These are phyloP conservation scores for Wickerhamiella cacticola DNA, from an alignment of 805 yeast genomes.

Conservation along the genomic window DNA sequence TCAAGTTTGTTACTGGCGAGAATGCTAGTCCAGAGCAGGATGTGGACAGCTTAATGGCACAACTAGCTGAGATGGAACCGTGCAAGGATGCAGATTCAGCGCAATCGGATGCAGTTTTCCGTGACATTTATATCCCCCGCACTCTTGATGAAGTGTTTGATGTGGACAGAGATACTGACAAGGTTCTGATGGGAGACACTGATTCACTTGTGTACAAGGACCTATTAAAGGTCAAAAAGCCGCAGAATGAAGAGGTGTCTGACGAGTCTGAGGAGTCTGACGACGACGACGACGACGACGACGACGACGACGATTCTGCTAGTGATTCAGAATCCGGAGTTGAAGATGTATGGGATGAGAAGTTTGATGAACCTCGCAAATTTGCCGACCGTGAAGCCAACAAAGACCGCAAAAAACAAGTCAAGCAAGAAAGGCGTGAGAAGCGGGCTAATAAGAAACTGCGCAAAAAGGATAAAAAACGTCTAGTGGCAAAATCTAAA, in stretches of 20 bases:
- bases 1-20: slow-evolving; percentile 48
- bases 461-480: slow-evolving; percentile 74
- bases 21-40: slow-evolving; percentile 33
- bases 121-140: slow-evolving; percentile 72
- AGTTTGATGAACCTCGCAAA: slow-evolving; percentile 53
- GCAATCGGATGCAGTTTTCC: slow-evolving; percentile 75
- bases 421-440: slow-evolving; percentile 67
- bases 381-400: slow-evolving; percentile 68
- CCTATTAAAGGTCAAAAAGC: slow-evolving; percentile 25
- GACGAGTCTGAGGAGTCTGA: slow-evolving; percentile 28
- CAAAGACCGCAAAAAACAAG: slow-evolving; percentile 58
- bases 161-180: slow-evolving; percentile 61
- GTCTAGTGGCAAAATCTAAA: slow-evolving; percentile 46
- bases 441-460: slow-evolving; percentile 61
- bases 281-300: slow-evolving; percentile 23
- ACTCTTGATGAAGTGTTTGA: slow-evolving; percentile 39
- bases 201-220: slow-evolving; percentile 49
- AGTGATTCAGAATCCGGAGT: slow-evolving; percentile 24
- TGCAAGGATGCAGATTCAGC: slow-evolving; percentile 33
- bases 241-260: slow-evolving; percentile 23
- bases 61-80: slow-evolving; percentile 22
- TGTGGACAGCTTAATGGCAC: slow-evolving; percentile 21
- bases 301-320: slow-evolving; percentile 23
- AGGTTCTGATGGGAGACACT: slow-evolving; percentile 22
- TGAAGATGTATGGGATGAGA: slow-evolving; percentile 34